Percentiles rank a stretch among this genome's conserved stretches.
phyloP scores from a whole-genome alignment of 371 early-diverging fungal species.

The Mucor velutinosus region DNA sequence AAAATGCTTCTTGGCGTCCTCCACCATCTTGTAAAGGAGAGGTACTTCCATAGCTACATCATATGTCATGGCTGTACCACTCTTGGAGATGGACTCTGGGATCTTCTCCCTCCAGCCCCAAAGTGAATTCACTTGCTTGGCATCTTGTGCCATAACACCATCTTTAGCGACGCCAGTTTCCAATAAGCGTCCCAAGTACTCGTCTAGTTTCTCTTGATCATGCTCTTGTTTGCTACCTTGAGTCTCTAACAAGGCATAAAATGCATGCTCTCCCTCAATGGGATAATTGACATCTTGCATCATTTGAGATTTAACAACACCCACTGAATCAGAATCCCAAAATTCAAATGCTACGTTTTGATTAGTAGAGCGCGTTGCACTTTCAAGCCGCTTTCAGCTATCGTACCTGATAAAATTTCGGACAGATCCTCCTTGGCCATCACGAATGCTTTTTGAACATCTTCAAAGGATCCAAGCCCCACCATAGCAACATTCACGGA shows the following conservation, averaged over 20 bases:
- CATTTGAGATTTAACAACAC: conserved; percentile 68
- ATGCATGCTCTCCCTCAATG: conserved; percentile 58
- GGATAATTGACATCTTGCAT: conserved; percentile 76
- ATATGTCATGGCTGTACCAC: conserved; percentile 66
- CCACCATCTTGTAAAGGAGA: conserved; percentile 77
- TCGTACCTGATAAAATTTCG: conserved; percentile 54
- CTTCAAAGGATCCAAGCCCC: conserved; percentile 45
- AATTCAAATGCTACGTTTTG: conserved; percentile 74
- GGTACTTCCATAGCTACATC: conserved; percentile 86
- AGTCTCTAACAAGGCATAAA: conserved; percentile 92
- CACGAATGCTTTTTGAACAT: conserved; percentile 43
- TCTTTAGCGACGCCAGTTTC: conserved; percentile 61
- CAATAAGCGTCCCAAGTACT: conserved; percentile 58
- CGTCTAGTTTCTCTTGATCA: conserved; percentile 73
- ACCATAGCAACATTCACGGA: conserved; percentile 47
- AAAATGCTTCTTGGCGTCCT: conserved; percentile 65
- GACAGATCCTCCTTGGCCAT: conserved; percentile 49
- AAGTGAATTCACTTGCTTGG: conserved; percentile 36
- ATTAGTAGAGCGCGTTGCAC: not conserved
- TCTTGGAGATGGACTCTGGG: conserved; percentile 40
- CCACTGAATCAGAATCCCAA: conserved; percentile 72
- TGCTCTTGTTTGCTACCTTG: conserved; percentile 79
- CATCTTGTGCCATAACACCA: conserved; percentile 81
- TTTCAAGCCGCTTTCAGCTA: not conserved
- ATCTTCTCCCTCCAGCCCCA: conserved; percentile 48